phyloP scores from a whole-genome alignment of 1,284 basidiomycete genomes.

The Fistulinella cinereoalba region DNA sequence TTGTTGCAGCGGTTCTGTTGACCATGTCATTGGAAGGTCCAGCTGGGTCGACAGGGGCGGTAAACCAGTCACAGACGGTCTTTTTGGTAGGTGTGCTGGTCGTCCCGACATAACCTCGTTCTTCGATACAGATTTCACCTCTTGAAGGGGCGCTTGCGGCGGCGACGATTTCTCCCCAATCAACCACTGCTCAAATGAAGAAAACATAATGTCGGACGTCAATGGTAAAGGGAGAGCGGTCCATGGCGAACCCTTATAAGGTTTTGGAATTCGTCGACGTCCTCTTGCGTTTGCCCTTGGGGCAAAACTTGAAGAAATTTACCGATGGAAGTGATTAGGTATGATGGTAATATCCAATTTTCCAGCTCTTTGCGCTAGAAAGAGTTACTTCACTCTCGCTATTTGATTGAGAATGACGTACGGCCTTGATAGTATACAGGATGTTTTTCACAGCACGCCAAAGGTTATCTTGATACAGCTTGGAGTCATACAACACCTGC shows the following conservation, averaged over 20 bases:
- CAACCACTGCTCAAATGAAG: slow-evolving; percentile 53
- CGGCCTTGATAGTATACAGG: slow-evolving; percentile 41
- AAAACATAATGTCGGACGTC: slow-evolving; percentile 48
- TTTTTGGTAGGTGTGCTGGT: slow-evolving; percentile 30
- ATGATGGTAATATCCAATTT: slow-evolving; percentile 45
- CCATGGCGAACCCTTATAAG: slow-evolving; percentile 67
- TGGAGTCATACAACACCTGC: slow-evolving; percentile 38
- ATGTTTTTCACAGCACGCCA: slow-evolving; percentile 41
- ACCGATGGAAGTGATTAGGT: slow-evolving; percentile 41
- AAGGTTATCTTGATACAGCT: slow-evolving; percentile 31
- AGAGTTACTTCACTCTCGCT: slow-evolving; percentile 14
- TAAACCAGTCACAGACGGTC: slow-evolving; percentile 11
- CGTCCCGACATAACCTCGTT: slow-evolving; percentile 20
- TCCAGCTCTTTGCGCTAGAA: slow-evolving; percentile 44
- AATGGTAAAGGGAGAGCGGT: slow-evolving; percentile 44
- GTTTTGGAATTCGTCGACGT: slow-evolving; percentile 42
- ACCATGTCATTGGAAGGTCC: slow-evolving; percentile 14
- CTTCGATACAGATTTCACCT: slow-evolving; percentile 8
- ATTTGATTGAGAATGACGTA: slow-evolving; percentile 32
- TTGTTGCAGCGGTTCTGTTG: slow-evolving; percentile 10
- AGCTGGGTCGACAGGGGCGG: slow-evolving; percentile 13
- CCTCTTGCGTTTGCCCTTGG: slow-evolving; percentile 26
- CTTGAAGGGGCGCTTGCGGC: slow-evolving; percentile 17
- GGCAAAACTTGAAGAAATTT: slow-evolving; percentile 37
- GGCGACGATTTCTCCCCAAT: slow-evolving; percentile 26